Percentiles rank a stretch among this genome's conserved stretches.
These are phyloP conservation scores for Eucalyptus pumila DNA, from an alignment of 345 rosid genomes.

Conservation along the genomic window DNA sequence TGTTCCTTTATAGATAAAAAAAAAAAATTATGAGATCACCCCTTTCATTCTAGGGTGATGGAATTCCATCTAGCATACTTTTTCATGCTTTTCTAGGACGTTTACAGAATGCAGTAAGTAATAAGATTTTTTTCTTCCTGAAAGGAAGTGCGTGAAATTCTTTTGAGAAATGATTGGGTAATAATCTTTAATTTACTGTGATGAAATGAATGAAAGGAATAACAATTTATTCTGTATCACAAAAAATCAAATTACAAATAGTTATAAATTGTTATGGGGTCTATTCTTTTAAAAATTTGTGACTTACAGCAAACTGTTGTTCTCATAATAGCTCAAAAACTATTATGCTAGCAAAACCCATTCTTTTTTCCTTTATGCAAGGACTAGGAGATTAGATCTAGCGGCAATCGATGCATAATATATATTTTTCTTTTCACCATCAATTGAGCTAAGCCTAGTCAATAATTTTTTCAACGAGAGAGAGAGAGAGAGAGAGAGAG, in stretches of 20 bases:
- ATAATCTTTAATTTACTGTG: too few species aligned
- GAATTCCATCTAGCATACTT: not conserved
- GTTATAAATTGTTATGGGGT: too few species aligned
- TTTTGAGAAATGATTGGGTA: too few species aligned
- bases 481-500: too few species aligned
- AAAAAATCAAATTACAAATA: too few species aligned
- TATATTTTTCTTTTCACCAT: not conserved
- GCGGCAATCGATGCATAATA: not conserved
- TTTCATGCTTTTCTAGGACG: not conserved
- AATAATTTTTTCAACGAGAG: not conserved
- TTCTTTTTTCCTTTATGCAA: not conserved
- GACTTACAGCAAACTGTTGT: accelerated
- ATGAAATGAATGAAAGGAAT: too few species aligned
- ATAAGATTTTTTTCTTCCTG: not conserved
- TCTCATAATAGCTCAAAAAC: too few species aligned
- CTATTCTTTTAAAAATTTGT: accelerated
- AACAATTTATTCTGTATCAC: accelerated
- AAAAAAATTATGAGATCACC: not conserved
- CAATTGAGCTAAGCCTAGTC: not conserved
- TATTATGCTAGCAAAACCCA: too few species aligned
- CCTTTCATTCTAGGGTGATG: not conserved
- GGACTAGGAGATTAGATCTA: not conserved
- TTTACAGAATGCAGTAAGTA: accelerated
- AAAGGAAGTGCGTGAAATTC: not conserved
- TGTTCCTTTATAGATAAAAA: not conserved